Conservation (phyloP, 2,329 filamentous ascomycete genomes). For the Elsinoe arachidis region DNA sequence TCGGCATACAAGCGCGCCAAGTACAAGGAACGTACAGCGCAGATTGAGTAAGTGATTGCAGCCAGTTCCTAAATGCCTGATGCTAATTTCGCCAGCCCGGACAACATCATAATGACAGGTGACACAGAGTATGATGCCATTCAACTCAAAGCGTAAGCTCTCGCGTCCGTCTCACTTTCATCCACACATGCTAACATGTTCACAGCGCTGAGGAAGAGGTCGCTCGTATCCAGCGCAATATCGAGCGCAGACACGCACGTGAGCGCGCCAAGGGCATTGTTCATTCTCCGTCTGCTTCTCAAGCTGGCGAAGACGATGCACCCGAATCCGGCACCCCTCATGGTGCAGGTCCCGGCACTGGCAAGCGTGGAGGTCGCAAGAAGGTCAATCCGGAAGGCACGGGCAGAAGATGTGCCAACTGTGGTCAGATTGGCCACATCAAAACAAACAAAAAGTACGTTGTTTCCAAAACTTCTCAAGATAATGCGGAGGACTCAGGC, state of each 20-base stretch:
- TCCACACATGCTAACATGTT: slow-evolving; percentile 19
- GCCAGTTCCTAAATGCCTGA: not conserved
- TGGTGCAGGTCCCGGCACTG: slow-evolving; percentile 17
- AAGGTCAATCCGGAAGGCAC: slow-evolving; percentile 63
- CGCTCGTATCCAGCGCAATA: slow-evolving; percentile 79
- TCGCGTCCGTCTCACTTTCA: not conserved
- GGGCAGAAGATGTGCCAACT: slow-evolving; percentile 89
- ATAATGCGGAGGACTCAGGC: not conserved
- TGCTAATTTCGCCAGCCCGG: slow-evolving; percentile 37
- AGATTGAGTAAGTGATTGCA: slow-evolving; percentile 55
- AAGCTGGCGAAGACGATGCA: slow-evolving; percentile 41
- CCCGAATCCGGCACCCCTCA: slow-evolving; percentile 24
- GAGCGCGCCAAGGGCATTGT: slow-evolving; percentile 69
- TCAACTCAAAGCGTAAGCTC: slow-evolving; percentile 47
- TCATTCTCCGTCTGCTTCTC: slow-evolving; percentile 34
- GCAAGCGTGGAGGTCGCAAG: slow-evolving; percentile 35
- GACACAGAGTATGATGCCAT: slow-evolving; percentile 58
- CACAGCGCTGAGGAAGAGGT: slow-evolving; percentile 63
- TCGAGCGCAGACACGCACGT: slow-evolving; percentile 77
- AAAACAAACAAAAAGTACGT: slow-evolving; percentile 97
- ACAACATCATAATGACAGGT: slow-evolving; percentile 55
- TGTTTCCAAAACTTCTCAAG: slow-evolving; percentile 13
- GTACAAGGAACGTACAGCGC: slow-evolving; percentile 60
- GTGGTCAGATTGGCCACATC: slow-evolving; percentile 92
- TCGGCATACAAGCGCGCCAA: slow-evolving; percentile 77